Evolutionary conservation across 1,284 basidiomycete species (phyloP), one percentile per base, ranked within the genome.

Genomic region (Apiotrichum siamense): DNA sequence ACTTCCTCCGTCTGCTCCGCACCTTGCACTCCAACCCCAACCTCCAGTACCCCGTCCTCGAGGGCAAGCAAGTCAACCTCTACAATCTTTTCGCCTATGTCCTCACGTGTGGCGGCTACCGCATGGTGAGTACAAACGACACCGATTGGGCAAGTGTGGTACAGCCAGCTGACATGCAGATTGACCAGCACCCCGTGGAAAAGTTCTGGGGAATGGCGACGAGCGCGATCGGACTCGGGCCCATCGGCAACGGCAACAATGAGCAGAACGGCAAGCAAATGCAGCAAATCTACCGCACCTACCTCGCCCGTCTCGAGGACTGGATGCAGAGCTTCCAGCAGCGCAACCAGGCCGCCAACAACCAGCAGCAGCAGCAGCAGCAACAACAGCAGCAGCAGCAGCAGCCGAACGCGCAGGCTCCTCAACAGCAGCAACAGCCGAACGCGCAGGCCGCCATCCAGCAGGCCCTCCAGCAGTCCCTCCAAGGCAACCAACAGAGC

Each of bases 41-140:
- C 32, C 44, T 57, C 18, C 44, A 50, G 23, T 57, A 59, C 36
- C 53, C 57, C 3, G 20, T 43, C 12, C 33, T 59, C 26, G 46
- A 52, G 18, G 57, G 57, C 25, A 52, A 52, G 40, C 37, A 41
- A 33, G 33, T 59, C 18, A 55, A 44, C 48, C 45, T 59, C 15
- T 55, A 50, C 53, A 49, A 39, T 31, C 45, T 59, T 24, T 55
- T 59, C 35, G 45, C 42, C 3, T 40, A 50, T 17, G 54, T 59
- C 25, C 50, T 53, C 18, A 46, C 47, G 4, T 41, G 47, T 20
- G 54, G 54, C 24, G 57, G 57, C 3, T 55, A 54, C 50, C 56
- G 56, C 23, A 42, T 52, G 47, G 54, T 55, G 24, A 49, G 54
- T 50, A 2, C 15, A 7, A 15, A 5, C 18, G 20, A 13, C 2